Percentiles rank a stretch among this genome's conserved stretches.
Evolutionary conservation across 163 green algal genomes (phyloP).

Genomic region (Scenedesmus sp.): DNA sequence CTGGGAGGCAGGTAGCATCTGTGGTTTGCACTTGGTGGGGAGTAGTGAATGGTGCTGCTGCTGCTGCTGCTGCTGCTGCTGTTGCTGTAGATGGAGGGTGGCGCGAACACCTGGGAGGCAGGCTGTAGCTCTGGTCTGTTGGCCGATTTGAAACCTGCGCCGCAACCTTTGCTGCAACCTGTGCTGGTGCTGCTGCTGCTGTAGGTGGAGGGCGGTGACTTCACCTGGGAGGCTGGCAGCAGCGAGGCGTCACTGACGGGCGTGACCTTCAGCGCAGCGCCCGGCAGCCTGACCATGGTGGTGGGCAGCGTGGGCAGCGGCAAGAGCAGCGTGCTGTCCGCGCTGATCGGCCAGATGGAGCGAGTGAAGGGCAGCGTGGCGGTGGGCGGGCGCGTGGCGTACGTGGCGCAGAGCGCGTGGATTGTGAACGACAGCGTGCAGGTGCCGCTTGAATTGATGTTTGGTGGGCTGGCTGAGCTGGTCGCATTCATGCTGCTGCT

Average conservation of each 20-base stretch:
- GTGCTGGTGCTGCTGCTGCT: not conserved
- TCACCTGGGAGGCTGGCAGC: conserved; percentile 57
- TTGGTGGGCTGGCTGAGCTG: not conserved
- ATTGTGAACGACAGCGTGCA: conserved; percentile 81
- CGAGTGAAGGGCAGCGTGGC: conserved; percentile 65
- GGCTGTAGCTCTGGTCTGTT: not conserved
- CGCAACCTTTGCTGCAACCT: not conserved
- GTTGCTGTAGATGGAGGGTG: conserved; percentile 39
- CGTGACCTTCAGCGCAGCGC: conserved; percentile 56
- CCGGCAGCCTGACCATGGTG: conserved; percentile 62
- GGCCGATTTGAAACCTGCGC: too few relatives aligned
- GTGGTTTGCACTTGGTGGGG: too few relatives aligned
- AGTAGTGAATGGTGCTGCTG: too few relatives aligned
- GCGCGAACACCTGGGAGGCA: conserved; percentile 61
- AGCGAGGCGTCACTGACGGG: conserved; percentile 53
- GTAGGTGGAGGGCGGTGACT: conserved; percentile 52
- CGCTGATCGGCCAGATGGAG: conserved; percentile 93
- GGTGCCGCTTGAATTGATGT: conserved; percentile 23
- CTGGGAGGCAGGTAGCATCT: too few relatives aligned
- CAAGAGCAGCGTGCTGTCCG: conserved; percentile 89
- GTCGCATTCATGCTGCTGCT: not conserved
- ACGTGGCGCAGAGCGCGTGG: conserved; percentile 80
- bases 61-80: not conserved
- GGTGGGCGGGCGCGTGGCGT: conserved; percentile 76
- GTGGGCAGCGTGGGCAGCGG: conserved; percentile 82